Percentiles rank a stretch among this genome's conserved stretches.
phyloP scores from a whole-genome alignment of 305 asterid species.

The Fraxinus platypoda region DNA sequence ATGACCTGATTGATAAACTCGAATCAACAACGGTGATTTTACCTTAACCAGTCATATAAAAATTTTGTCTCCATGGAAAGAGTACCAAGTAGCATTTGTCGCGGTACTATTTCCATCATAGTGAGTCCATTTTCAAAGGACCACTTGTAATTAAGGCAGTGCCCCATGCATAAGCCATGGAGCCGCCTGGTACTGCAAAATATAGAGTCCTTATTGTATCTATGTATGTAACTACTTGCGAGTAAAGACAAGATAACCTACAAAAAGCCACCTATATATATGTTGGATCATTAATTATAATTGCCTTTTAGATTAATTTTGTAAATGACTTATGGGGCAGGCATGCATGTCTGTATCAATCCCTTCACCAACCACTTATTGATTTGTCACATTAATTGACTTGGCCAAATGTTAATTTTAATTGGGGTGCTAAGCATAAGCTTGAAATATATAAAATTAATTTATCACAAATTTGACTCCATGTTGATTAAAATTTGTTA shows the following conservation, averaged over 20 bases:
- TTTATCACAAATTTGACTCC: no score
- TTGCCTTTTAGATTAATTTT: neutral
- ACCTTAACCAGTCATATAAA: no score
- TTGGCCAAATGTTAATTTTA: no score
- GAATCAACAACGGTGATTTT: no score
- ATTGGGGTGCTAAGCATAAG: no score
- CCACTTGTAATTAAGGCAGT: conserved; percentile 32
- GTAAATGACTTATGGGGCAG: conserved; percentile 25
- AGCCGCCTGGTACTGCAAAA: conserved; percentile 10
- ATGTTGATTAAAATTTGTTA: no score
- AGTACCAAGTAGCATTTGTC: no score
- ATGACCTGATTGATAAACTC: no score
- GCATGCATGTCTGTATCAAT: conserved; percentile 32
- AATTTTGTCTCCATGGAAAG: no score
- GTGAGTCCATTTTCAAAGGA: conserved; percentile 19
- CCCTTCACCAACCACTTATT: conserved; percentile 31
- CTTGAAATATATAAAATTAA: no score
- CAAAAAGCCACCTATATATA: conserved; percentile 4
- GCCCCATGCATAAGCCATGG: conserved; percentile 20
- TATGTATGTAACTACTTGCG: neutral
- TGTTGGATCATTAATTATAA: conserved; percentile 16
- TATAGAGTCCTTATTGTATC: neutral
- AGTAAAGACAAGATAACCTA: neutral
- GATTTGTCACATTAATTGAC: neutral
- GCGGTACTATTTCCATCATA: conserved; percentile 14